Evolutionary conservation across 2,329 filamentous ascomycete genomes (phyloP).

Genomic region (Helicocarpus griseus): DNA sequence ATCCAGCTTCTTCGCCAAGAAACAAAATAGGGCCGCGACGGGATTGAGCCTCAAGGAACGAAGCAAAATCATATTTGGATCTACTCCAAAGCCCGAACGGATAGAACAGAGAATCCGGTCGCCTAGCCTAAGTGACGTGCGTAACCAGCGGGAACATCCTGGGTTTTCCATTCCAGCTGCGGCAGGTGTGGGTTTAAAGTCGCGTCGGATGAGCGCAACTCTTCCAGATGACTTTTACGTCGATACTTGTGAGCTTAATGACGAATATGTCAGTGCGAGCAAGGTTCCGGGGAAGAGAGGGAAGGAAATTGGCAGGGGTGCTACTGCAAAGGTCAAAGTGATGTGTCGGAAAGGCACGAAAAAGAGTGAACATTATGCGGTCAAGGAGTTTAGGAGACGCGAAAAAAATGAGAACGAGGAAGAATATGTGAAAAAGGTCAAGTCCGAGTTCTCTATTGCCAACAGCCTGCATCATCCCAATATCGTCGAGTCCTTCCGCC

Average conservation of each 20-base stretch:
- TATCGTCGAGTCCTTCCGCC: conserved; percentile 67
- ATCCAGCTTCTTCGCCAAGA: conserved; percentile 7
- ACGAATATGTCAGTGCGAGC: conserved; percentile 61
- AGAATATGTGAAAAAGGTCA: conserved; percentile 82
- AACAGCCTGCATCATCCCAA: conserved; percentile 81
- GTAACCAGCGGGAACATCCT: conserved; percentile 13
- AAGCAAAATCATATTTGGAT: conserved; percentile 18
- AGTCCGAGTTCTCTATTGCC: conserved; percentile 80
- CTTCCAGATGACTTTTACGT: conserved; percentile 66
- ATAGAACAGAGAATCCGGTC: conserved; percentile 17
- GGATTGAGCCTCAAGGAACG: conserved; percentile 16
- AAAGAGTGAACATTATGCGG: conserved; percentile 59
- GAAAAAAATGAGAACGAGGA: conserved; percentile 57
- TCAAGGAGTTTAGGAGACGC: conserved; percentile 77
- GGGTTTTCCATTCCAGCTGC: conserved; percentile 49
- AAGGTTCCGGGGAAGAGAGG: conserved; percentile 63
- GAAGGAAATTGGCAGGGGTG: conserved; percentile 70
- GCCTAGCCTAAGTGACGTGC: conserved; percentile 18
- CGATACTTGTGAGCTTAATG: conserved; percentile 57
- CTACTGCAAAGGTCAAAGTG: conserved; percentile 70
- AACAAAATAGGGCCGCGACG: conserved; percentile 14
- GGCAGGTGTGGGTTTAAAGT: conserved; percentile 65
- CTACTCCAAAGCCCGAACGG: conserved; percentile 13
- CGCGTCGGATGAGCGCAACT: conserved; percentile 64
- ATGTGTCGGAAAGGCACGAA: conserved; percentile 62